A percentile compares a stretch with the other conserved stretches of the same genome.
These are phyloP conservation scores for Protostelium mycophagum DNA, from an alignment of 78 protist genomes.

Conservation along the genomic window DNA sequence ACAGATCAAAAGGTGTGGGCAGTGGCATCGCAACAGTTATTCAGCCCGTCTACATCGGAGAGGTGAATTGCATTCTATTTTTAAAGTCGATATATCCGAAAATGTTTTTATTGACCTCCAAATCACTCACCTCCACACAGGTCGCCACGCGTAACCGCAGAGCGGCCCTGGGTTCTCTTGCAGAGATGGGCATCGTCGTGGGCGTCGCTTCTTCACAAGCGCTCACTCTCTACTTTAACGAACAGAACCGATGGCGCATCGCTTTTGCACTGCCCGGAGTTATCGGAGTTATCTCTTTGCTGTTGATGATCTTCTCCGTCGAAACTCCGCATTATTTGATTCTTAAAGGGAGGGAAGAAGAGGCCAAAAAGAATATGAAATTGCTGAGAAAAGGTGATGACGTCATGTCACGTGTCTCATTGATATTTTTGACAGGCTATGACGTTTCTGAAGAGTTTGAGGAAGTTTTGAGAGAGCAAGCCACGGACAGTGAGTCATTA, in stretches of 20 bases:
- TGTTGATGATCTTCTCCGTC: background rate
- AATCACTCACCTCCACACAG: too few relatives aligned
- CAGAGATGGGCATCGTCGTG: background rate
- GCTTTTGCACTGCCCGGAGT: background rate
- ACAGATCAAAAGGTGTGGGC: background rate
- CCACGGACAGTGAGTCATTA: too few relatives aligned
- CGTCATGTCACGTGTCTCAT: too few relatives aligned
- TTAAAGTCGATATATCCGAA: too few relatives aligned
- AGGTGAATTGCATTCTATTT: too few relatives aligned
- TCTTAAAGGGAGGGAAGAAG: background rate
- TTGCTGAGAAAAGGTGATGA: background rate
- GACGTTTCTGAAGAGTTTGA: background rate
- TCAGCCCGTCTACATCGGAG: background rate
- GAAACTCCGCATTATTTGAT: background rate
- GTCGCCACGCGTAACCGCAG: background rate
- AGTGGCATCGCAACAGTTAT: background rate
- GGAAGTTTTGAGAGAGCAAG: too few relatives aligned
- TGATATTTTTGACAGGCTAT: too few relatives aligned
- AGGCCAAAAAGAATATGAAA: background rate
- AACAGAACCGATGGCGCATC: background rate
- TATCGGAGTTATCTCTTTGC: background rate
- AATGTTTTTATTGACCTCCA: too few relatives aligned
- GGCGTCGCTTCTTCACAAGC: background rate
- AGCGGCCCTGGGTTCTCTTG: background rate
- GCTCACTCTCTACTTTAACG: background rate